These are phyloP conservation scores for Lichtheimia hyalospora DNA, from an alignment of 371 early-diverging fungal genomes.

Conservation along the genomic window DNA sequence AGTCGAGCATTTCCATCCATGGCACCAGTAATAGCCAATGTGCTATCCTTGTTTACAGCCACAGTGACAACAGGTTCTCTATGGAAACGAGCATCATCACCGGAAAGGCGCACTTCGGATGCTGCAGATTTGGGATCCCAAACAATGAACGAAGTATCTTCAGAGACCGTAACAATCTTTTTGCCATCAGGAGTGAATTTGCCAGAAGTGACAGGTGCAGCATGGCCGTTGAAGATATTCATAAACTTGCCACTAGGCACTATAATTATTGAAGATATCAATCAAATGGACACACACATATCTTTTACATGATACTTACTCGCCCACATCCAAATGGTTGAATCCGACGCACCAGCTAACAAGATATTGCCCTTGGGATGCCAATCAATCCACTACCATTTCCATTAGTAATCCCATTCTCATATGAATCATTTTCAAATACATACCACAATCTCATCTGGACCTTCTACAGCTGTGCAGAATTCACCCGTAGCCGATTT, in stretches of 20 bases:
- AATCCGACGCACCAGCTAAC: slow-evolving; percentile 85
- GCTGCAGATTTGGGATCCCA: slow-evolving; percentile 94
- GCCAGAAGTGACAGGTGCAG: slow-evolving; percentile 84
- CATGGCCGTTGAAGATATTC: slow-evolving; percentile 92
- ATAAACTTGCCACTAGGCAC: slow-evolving; percentile 87
- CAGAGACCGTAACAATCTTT: slow-evolving; percentile 82
- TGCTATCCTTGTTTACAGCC: slow-evolving; percentile 73
- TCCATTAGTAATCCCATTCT: not conserved
- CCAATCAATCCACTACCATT: slow-evolving; percentile 86
- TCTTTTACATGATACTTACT: slow-evolving; percentile 28
- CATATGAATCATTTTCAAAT: not conserved
- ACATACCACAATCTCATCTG: slow-evolving; percentile 82
- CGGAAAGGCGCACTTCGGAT: slow-evolving; percentile 59
- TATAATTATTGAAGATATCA: slow-evolving; percentile 1
- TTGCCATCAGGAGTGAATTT: slow-evolving; percentile 91
- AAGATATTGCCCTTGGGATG: slow-evolving; percentile 93
- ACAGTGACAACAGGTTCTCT: slow-evolving; percentile 78
- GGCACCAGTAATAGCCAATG: slow-evolving; percentile 80
- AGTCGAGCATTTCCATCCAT: slow-evolving; percentile 77
- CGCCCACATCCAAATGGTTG: slow-evolving; percentile 95
- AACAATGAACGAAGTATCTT: slow-evolving; percentile 80
- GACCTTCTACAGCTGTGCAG: slow-evolving; percentile 80
- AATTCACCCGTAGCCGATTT: slow-evolving; percentile 61
- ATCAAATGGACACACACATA: not conserved
- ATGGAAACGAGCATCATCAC: slow-evolving; percentile 89